Evolutionary conservation across 2,329 filamentous ascomycete genomes (phyloP), one percentile per base, ranked within the genome.

Genomic region (Diaporthe longicolla): DNA sequence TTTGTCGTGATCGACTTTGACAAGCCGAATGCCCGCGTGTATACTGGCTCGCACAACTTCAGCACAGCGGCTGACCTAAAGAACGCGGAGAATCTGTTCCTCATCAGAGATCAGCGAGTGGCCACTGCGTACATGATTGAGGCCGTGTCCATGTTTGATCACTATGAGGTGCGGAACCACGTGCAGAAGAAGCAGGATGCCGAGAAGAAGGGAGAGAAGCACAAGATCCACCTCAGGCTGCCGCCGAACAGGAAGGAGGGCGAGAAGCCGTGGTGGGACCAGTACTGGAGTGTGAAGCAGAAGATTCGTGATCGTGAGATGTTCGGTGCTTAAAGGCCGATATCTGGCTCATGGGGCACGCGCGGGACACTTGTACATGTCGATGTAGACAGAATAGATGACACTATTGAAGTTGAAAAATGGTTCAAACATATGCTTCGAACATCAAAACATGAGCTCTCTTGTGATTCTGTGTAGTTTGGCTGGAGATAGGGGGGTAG

Each of bases 11-110:
- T 78, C 19, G 77, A 78, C 54, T 78, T 78, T 73, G 76, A 78
- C 71, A 77, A 55, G 72, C 77, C 77, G 11, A 74, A 61, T 45
- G 77, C 77, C 15, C 77, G 77, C 40, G 77, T 78, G 10, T 78
- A 78, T 66, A 78, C 77, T 1, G 77, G 77, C 11, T 78, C 77
- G 5, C 74, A 78, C 69, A 78, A 78, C 58, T 78, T 78, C 77
- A 76, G 74, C 45, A 66, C 37, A 15, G 76, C 76, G 17, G 76
- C 76, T 2, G 76, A 77, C 71, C 71, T 68, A 1, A 77, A 77
- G 63, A 77, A 77, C 15, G 76, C 65, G 17, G 76, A 77, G 37
- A 77, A 77, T 7, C 71, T 77, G 45, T 77, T 77, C 55, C 48
- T 77, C 1, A 76, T 77, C n/a, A 54, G 61, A 54, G 76, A 77